Evolutionary conservation across 2,329 filamentous ascomycete genomes (phyloP), one percentile per base, ranked within the genome.

Genomic region (Fusarium circinatum): DNA sequence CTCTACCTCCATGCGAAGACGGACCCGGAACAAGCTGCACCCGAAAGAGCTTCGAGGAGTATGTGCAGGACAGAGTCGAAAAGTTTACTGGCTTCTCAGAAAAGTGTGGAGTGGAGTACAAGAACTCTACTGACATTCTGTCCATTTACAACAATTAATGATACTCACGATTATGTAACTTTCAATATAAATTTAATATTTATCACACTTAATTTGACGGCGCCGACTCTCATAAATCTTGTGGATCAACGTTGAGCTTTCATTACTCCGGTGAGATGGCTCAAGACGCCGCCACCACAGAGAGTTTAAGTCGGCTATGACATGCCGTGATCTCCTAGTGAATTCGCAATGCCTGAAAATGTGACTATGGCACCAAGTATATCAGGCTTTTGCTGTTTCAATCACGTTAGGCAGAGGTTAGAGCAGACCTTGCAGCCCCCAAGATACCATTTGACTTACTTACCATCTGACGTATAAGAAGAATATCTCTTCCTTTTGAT

Each of bases 11-110:
- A 4, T 77, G 75, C 20, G 38, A 57, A 4, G 75, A 77, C 20
- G 75, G 75, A 6, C 75, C 75, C 1, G 75, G 71, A 18, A 77
- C 75, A 14, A 77, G 55, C 17, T 77, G 75, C 17, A 69, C 73
- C 15, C 63, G 66, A 41, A 60, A 65, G 4, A 62, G 71, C 3
- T 77, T 77, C 4, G 62, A 77, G 36, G 58, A 71, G 12, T 77
- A 77, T 30, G 24, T 77, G 3, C 59, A 76, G 30, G 64, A 64
- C 2, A 65, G 75, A 11, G 69, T 64, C 10, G 66, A 73, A 2
- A 57, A 58, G 58, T 77, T 77, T 47, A 58, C 65, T 20, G 75
- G 73, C 4, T 77, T 77, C 14, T 77, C 75, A 2, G 69, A 77
- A 1, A 68, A 75, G 34, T 77, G 75, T 8, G 73, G 75, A 1